phyloP scores from a whole-genome alignment of 805 yeast species.

The Metschnikowia santaceciliae region DNA sequence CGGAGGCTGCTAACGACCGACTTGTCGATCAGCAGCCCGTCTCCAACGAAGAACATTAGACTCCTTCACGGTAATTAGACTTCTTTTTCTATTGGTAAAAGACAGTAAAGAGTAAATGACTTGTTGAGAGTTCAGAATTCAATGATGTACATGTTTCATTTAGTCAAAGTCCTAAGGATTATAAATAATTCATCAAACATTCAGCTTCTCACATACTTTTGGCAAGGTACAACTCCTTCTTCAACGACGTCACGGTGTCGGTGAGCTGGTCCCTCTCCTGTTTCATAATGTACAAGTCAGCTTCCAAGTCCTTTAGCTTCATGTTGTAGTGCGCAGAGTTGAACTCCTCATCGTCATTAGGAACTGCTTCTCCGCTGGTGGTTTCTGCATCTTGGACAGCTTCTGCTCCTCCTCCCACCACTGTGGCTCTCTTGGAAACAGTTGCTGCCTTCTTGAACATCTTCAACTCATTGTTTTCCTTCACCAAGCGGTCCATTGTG shows the following conservation, averaged over 20 bases:
- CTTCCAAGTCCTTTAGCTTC: conserved; percentile 77
- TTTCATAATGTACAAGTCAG: conserved; percentile 72
- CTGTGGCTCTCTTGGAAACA: conserved; percentile 18
- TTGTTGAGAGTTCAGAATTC: no score
- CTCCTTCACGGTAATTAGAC: no score
- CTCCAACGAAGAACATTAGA: background rate
- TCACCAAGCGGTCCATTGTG: conserved; percentile 49
- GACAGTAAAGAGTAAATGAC: no score
- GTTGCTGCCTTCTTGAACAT: conserved; percentile 44
- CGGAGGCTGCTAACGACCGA: conserved; percentile 24
- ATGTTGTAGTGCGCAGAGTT: conserved; percentile 59
- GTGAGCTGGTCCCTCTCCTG: conserved; percentile 82
- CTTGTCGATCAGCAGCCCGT: conserved; percentile 13
- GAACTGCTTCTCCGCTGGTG: conserved; percentile 3
- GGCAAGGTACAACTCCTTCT: conserved; percentile 48
- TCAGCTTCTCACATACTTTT: background rate
- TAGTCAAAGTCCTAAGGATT: no score
- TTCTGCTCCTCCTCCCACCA: conserved; percentile 19
- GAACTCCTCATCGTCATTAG: conserved; percentile 25
- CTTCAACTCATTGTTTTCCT: conserved; percentile 67
- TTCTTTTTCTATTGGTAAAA: no score
- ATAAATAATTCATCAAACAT: background rate
- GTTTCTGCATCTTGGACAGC: conserved; percentile 2
- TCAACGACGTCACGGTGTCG: conserved; percentile 53
- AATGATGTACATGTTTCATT: no score